Base-by-base conservation (phyloP, 75 land plant species). In the Sequoiadendron giganteum region DNA sequence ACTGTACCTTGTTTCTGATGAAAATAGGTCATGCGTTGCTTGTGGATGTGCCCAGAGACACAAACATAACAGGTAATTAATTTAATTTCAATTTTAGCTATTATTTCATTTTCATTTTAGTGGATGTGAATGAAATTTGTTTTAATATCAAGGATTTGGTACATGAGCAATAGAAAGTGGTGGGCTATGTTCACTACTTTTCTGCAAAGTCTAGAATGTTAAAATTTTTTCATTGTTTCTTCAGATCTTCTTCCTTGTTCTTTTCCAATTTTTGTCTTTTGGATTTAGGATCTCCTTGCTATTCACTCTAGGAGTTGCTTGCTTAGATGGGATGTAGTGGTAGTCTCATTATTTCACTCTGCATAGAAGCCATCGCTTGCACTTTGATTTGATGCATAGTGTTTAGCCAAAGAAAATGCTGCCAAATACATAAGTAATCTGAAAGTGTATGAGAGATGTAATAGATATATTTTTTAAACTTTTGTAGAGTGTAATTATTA, bases 11-110 rank as follows among this genome's bases (percentile, higher is more conserved):
- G 38, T 73, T 34, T 73, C 34, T 73, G 77, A 73, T 73, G 68
- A 83, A 76, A 45, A 65, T 90, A 96, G 97, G 99, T 86, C 95
- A 93, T 73, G 97, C 93, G 21, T 91, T 98, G 86, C 80, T 98
- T 39, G 95, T 98, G 89, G 99, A 98, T 91, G 96, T 94, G 90
- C 99, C 99, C 28, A 94, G 97, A 90, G 93, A 96, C 77, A 92
- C 95, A 87, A 97, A 98, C 88, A 92, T 98, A 65, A 94, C 97
- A 89, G 97, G 97, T 94, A 25, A 39, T 13, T 13, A 11, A 11
- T 73, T 34, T 10, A 32, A 34, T 73, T 73, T 34, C 38, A 65
- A 34, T 73, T 73, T 13, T 73, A 73, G 38, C 11, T 9, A 73
- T 10, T 73, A 32, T 30, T 73, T 34, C 13, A 34, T 32, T 32